Evolutionary conservation across 2,329 filamentous ascomycete genomes (phyloP).

Genomic region (Hysterium pulicare): DNA sequence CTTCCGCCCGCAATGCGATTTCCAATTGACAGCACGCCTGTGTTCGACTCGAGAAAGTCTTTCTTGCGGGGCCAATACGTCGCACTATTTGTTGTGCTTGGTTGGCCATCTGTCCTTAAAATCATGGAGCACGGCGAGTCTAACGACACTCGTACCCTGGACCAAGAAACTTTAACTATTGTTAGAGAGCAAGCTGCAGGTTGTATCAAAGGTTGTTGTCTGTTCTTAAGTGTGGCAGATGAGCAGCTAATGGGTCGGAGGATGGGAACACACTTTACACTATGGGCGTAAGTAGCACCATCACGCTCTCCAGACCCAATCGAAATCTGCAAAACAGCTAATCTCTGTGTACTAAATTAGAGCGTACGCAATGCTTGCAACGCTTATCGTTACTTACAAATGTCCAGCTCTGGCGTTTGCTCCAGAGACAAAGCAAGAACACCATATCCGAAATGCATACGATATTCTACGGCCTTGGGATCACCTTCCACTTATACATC

Average conservation of each 20-base stretch:
- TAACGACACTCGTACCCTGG: slow-evolving; percentile 9
- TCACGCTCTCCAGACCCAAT: background rate
- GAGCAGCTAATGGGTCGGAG: slow-evolving; percentile 22
- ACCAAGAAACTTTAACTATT: slow-evolving; percentile 13
- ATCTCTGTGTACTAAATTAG: no score
- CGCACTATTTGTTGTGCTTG: slow-evolving; percentile 26
- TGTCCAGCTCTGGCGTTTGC: slow-evolving; percentile 17
- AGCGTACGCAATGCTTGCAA: slow-evolving; percentile 19
- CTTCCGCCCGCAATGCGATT: slow-evolving; percentile 21
- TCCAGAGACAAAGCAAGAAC: slow-evolving; percentile 18
- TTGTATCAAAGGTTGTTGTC: slow-evolving; percentile 16
- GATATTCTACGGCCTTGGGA: slow-evolving; percentile 19
- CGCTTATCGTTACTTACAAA: slow-evolving; percentile 17
- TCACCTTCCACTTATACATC: slow-evolving; percentile 17
- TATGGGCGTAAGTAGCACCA: slow-evolving; percentile 15
- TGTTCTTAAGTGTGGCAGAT: slow-evolving; percentile 18
- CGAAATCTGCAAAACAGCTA: background rate
- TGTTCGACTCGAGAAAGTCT: slow-evolving; percentile 24
- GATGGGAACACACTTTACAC: slow-evolving; percentile 22
- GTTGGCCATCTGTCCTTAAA: slow-evolving; percentile 26
- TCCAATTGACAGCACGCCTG: slow-evolving; percentile 20
- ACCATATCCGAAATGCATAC: slow-evolving; percentile 22
- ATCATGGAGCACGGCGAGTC: slow-evolving; percentile 19
- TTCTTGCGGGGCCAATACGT: slow-evolving; percentile 26
- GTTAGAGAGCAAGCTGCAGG: slow-evolving; percentile 17